phyloP scores from a whole-genome alignment of 2,329 filamentous ascomycete genomes.

The Tolypocladium nubicola region DNA sequence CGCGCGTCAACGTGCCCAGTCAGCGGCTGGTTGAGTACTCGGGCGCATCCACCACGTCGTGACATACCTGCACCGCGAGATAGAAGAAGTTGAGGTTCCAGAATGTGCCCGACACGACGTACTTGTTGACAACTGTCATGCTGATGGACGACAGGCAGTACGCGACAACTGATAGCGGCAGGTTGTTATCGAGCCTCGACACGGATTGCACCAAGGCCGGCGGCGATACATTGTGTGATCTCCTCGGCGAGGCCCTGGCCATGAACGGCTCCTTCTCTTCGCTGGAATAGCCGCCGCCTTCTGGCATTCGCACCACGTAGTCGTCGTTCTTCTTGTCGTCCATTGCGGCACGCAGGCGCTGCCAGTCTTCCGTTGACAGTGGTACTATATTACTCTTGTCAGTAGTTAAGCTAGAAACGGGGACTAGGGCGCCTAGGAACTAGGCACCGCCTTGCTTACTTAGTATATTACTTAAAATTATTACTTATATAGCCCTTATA shows the following conservation, averaged over 20 bases:
- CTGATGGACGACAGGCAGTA: conserved; percentile 96
- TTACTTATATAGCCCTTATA: too few species aligned
- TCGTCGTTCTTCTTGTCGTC: conserved; percentile 85
- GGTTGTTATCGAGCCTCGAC: conserved; percentile 58
- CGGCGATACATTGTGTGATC: neutral
- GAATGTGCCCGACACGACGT: conserved; percentile 77
- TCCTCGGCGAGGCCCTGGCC: conserved; percentile 30
- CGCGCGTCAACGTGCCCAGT: neutral
- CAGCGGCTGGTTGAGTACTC: neutral
- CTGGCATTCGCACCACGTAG: conserved; percentile 60
- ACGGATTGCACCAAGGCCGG: conserved; percentile 11
- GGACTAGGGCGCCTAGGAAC: too few species aligned
- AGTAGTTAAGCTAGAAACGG: too few species aligned
- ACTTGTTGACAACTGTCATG: conserved; percentile 99
- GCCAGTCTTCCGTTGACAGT: neutral
- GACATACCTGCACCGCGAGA: conserved; percentile 75
- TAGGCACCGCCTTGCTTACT: too few species aligned
- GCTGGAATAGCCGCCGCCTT: conserved; percentile 33
- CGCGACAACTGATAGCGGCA: conserved; percentile 60
- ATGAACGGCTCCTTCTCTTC: neutral
- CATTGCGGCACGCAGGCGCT: conserved; percentile 38
- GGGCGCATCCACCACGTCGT: neutral
- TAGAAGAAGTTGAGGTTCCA: conserved; percentile 98
- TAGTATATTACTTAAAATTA: too few species aligned
- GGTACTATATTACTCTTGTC: neutral